These are phyloP conservation scores for Coemansia biformis DNA, from an alignment of 192 early-diverging fungal species.

Conservation along the genomic window DNA sequence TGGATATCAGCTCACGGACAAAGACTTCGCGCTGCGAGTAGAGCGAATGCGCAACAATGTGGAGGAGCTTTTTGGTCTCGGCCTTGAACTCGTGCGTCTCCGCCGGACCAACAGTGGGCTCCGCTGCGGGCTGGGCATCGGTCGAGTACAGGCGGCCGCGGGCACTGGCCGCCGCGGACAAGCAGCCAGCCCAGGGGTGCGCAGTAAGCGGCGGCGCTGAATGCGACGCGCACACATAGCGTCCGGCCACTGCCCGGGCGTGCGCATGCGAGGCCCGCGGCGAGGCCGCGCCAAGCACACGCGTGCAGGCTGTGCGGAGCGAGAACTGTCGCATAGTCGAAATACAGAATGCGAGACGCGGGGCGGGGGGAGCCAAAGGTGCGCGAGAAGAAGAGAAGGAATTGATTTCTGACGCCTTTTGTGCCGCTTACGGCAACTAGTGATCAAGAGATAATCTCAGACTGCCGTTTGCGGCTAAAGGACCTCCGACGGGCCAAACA, in stretches of 20 bases:
- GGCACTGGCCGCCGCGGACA: too few species aligned
- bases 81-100: slow-evolving; percentile 75
- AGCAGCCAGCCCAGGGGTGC: too few species aligned
- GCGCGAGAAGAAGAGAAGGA: too few species aligned
- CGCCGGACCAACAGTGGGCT: slow-evolving; percentile 10
- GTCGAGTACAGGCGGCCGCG: slow-evolving; percentile 30
- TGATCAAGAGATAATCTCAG: too few species aligned
- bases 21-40: slow-evolving; percentile 97
- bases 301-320: slow-evolving; percentile 17
- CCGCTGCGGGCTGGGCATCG: slow-evolving; percentile 5
- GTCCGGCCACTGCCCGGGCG: not conserved
- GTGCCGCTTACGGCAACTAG: too few species aligned
- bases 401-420: too few species aligned
- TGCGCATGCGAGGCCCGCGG: not conserved
- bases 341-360: too few species aligned
- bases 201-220: not conserved
- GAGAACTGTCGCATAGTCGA: slow-evolving; percentile 32
- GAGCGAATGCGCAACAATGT: slow-evolving; percentile 91
- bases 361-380: too few species aligned
- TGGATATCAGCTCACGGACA: slow-evolving; percentile 93
- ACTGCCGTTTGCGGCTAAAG: too few species aligned
- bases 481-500: too few species aligned
- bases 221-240: not conserved
- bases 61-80: slow-evolving; percentile 86
- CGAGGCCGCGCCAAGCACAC: slow-evolving; percentile 6